Conservation (phyloP, 108 stramenopile genomes). For the Cyclotella cryptica region DNA sequence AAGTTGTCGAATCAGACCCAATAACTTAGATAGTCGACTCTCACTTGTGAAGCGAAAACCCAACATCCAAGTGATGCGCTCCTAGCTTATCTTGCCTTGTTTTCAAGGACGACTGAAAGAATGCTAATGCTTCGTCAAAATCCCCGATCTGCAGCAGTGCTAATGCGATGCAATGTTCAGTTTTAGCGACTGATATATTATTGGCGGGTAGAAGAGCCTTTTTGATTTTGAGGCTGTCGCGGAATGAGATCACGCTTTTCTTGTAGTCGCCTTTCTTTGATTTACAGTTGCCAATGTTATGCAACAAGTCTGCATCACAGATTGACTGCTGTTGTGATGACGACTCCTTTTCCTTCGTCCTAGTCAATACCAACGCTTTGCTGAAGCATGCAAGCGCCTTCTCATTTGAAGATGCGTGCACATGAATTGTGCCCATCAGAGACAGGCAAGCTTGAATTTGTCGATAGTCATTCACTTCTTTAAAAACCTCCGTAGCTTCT, state of each 20-base stretch:
- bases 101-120: constrained; percentile 45
- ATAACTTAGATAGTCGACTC: not conserved
- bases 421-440: constrained; percentile 50
- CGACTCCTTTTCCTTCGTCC: constrained; percentile 20
- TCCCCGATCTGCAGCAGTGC: constrained; percentile 35
- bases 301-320: constrained; percentile 50
- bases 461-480: constrained; percentile 38
- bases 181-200: constrained; percentile 49
- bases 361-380: constrained; percentile 37
- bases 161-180: constrained; percentile 56
- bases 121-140: constrained; percentile 47
- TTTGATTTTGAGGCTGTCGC: constrained; percentile 51
- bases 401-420: constrained; percentile 25
- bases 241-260: constrained; percentile 34
- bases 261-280: constrained; percentile 40
- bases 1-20: not conserved
- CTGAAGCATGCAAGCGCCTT: constrained; percentile 52
- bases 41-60: constrained; percentile 58
- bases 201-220: constrained; percentile 12
- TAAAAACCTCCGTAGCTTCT: constrained; percentile 49
- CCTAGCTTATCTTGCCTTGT: constrained; percentile 39
- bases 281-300: constrained; percentile 62
- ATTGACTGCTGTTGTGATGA: constrained; percentile 24
- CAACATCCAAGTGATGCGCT: constrained; percentile 54
- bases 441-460: constrained; percentile 48